A percentile compares a stretch with the other conserved stretches of the same genome.
Conservation (phyloP, 2,329 filamentous ascomycete genomes). For the Malbranchea cinnamomea region DNA sequence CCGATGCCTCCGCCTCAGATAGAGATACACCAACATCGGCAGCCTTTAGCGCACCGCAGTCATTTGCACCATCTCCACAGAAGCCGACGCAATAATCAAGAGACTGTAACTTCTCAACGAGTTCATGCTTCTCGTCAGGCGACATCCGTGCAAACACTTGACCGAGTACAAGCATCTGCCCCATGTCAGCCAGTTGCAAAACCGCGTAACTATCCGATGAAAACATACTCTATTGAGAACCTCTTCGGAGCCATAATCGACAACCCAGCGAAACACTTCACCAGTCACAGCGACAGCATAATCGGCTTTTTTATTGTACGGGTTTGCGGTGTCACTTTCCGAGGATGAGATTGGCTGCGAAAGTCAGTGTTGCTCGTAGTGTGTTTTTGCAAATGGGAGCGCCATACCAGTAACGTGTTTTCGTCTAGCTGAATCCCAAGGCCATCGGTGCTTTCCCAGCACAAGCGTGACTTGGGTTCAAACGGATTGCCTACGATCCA, state of each 20-base stretch:
- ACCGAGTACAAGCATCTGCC: slow-evolving; percentile 71
- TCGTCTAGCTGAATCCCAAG: slow-evolving; percentile 61
- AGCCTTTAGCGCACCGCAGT: slow-evolving; percentile 91
- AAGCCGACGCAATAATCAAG: slow-evolving; percentile 94
- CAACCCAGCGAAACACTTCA: slow-evolving; percentile 90
- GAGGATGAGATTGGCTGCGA: slow-evolving; percentile 54
- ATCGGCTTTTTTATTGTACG: slow-evolving; percentile 69
- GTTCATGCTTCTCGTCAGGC: slow-evolving; percentile 93
- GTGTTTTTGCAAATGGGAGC: slow-evolving; percentile 47
- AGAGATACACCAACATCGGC: slow-evolving; percentile 95
- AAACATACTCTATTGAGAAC: slow-evolving; percentile 51
- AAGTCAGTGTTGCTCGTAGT: slow-evolving; percentile 40
- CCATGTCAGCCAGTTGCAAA: slow-evolving; percentile 6
- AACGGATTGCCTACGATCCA: slow-evolving; percentile 45
- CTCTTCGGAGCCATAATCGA: slow-evolving; percentile 76
- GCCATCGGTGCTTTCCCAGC: slow-evolving; percentile 95
- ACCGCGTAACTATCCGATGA: background rate
- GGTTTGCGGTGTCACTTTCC: slow-evolving; percentile 65
- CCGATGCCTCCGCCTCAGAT: slow-evolving; percentile 92
- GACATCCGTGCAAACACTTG: slow-evolving; percentile 98
- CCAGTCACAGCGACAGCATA: slow-evolving; percentile 83
- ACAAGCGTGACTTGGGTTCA: slow-evolving; percentile 56
- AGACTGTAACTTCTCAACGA: slow-evolving; percentile 92
- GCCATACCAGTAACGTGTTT: slow-evolving; percentile 52
- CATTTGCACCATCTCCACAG: slow-evolving; percentile 93